phyloP scores from a whole-genome alignment of 2,329 filamentous ascomycete species.

The Dactylellina parvicollis region DNA sequence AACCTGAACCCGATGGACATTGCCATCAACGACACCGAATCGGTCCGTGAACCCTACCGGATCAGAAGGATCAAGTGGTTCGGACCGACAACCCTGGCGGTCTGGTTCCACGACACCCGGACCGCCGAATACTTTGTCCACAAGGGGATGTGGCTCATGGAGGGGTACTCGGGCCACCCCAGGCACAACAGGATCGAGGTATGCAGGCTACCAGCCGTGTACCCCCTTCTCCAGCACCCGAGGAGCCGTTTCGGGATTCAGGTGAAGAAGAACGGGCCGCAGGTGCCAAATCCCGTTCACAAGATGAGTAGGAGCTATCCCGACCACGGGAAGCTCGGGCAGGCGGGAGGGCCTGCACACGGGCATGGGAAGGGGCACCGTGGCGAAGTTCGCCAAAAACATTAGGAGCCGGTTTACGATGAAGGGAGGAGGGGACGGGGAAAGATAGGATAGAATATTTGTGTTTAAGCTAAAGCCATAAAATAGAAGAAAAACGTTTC shows the following conservation, averaged over 20 bases:
- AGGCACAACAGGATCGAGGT: slow-evolving; percentile 5
- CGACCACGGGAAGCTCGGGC: too few relatives aligned
- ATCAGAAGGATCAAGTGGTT: slow-evolving; percentile 42
- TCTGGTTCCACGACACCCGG: slow-evolving; percentile 37
- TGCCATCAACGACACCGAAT: background rate
- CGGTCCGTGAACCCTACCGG: slow-evolving; percentile 9
- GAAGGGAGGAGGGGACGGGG: background rate
- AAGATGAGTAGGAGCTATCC: too few relatives aligned
- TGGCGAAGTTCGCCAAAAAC: background rate
- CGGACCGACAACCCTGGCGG: slow-evolving; percentile 21
- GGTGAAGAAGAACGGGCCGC: too few relatives aligned
- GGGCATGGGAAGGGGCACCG: background rate
- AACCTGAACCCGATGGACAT: slow-evolving; percentile 8
- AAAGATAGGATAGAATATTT: background rate
- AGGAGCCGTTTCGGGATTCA: slow-evolving; percentile 5
- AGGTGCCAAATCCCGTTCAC: too few relatives aligned
- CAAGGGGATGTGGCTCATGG: slow-evolving; percentile 35
- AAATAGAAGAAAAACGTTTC: too few relatives aligned
- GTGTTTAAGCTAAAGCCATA: background rate
- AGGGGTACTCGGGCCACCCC: slow-evolving; percentile 9
- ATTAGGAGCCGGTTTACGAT: background rate
- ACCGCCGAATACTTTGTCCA: slow-evolving; percentile 29
- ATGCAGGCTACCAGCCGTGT: slow-evolving; percentile 7
- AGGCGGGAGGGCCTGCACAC: too few relatives aligned
- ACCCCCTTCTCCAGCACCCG: slow-evolving; percentile 7